phyloP scores from a whole-genome alignment of 441 rosid genomes.

The Viola pubescens region DNA sequence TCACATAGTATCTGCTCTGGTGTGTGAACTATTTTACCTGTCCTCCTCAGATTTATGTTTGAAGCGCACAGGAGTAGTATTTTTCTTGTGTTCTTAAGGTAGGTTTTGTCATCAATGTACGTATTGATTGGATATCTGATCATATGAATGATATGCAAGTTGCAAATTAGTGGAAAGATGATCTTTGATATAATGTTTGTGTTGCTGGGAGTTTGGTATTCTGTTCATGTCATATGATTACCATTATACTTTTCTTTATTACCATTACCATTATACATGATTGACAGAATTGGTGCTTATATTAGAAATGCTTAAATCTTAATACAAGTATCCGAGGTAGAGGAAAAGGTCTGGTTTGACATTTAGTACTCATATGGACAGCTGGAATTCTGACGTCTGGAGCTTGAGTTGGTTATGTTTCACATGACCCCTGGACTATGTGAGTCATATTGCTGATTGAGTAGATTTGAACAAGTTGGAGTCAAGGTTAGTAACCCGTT shows the following conservation, averaged over 20 bases:
- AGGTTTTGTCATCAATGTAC: conserved; percentile 23
- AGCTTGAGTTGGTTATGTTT: conserved; percentile 25
- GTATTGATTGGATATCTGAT: not conserved
- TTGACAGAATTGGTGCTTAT: no score
- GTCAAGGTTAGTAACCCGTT: conserved; percentile 26
- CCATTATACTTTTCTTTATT: not conserved
- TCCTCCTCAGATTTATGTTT: conserved; percentile 43
- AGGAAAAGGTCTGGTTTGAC: conserved; percentile 16
- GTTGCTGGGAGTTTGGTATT: no score
- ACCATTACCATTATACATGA: no score
- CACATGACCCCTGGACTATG: conserved; percentile 18
- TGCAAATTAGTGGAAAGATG: not conserved
- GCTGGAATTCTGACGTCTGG: conserved; percentile 23
- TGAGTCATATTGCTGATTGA: conserved; percentile 25
- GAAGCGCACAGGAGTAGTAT: conserved; percentile 32
- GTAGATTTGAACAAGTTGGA: conserved; percentile 30
- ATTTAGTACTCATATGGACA: conserved; percentile 18
- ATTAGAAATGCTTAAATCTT: no score
- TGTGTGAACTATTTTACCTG: conserved; percentile 28
- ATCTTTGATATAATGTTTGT: not conserved
- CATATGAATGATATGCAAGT: not conserved
- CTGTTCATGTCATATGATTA: not conserved
- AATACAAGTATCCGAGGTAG: not conserved
- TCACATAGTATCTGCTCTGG: conserved; percentile 11
- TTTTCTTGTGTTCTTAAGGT: conserved; percentile 29